These are phyloP conservation scores for Melaleuca quinquenervia DNA, from an alignment of 345 rosid genomes.

Conservation along the genomic window DNA sequence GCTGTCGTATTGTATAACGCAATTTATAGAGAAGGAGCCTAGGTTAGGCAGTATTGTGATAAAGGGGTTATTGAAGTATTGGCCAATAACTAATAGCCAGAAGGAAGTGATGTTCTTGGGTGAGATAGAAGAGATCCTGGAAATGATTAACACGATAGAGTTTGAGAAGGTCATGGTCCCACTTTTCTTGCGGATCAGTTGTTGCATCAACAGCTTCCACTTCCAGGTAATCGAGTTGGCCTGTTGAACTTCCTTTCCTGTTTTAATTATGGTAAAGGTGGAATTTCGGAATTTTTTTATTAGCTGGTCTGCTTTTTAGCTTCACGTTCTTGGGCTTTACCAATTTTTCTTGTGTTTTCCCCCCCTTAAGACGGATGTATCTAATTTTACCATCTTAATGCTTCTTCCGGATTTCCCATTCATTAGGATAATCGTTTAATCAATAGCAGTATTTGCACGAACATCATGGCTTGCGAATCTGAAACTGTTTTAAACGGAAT, in stretches of 20 bases:
- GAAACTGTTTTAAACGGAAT: not conserved
- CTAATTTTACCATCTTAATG: not conserved
- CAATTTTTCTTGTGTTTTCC: not conserved
- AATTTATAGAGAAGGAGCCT: conserved; percentile 83
- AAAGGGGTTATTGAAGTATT: conserved; percentile 61
- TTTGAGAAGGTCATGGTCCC: conserved; percentile 75
- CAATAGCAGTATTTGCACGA: not conserved
- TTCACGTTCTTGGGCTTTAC: not conserved
- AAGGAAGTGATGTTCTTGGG: conserved; percentile 87
- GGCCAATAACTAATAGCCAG: conserved; percentile 85
- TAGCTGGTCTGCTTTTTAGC: not conserved
- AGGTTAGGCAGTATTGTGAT: conserved; percentile 52
- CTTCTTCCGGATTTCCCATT: not conserved
- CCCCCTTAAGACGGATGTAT: not conserved
- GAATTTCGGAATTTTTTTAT: not conserved
- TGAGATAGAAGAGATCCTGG: conserved; percentile 78
- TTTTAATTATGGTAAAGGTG: not conserved
- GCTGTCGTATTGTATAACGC: conserved; percentile 59
- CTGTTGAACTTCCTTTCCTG: not conserved
- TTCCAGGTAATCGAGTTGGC: conserved; percentile 56
- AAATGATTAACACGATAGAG: conserved; percentile 57
- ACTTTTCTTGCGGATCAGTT: conserved; percentile 61
- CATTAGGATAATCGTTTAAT: not conserved
- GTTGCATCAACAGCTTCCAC: conserved; percentile 75
- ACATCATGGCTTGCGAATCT: not conserved